These are phyloP conservation scores for Penicillium fuscoglaucum DNA, from an alignment of 2,329 filamentous ascomycete species.

Conservation along the genomic window DNA sequence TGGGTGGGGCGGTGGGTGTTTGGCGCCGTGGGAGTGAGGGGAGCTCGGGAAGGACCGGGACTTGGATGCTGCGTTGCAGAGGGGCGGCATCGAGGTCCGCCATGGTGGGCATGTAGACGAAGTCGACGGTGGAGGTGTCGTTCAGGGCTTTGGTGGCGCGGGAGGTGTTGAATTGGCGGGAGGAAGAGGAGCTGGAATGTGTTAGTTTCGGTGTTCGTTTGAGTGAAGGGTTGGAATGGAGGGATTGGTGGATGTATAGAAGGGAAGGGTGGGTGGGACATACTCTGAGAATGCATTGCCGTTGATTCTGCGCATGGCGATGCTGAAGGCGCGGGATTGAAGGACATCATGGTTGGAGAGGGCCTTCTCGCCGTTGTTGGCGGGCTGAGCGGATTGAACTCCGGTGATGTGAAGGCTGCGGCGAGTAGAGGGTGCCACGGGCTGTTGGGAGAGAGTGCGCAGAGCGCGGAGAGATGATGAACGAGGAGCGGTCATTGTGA, in stretches of 20 bases:
- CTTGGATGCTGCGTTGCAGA: constrained; percentile 42
- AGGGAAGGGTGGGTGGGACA: constrained; percentile 17
- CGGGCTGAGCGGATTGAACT: constrained; percentile 55
- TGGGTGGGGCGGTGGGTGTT: constrained; percentile 34
- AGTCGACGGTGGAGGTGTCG: constrained; percentile 63
- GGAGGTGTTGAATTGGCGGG: constrained; percentile 63
- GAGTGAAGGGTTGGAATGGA: background rate
- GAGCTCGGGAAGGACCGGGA: constrained; percentile 53
- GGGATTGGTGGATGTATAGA: background rate
- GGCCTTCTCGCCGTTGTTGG: constrained; percentile 53
- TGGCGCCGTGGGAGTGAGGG: constrained; percentile 32
- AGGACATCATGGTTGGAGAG: constrained; percentile 55
- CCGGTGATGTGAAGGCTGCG: constrained; percentile 63
- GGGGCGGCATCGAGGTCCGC: constrained; percentile 44
- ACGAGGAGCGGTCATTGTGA: constrained; percentile 47
- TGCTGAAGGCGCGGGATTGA: constrained; percentile 56
- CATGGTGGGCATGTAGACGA: constrained; percentile 59
- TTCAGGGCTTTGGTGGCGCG: constrained; percentile 57
- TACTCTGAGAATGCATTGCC: constrained; percentile 43
- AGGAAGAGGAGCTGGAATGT: constrained; percentile 52
- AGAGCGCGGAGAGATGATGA: constrained; percentile 49
- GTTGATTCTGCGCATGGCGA: constrained; percentile 53
- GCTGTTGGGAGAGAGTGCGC: constrained; percentile 44
- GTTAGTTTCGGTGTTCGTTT: constrained; percentile 14
- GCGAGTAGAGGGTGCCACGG: constrained; percentile 37